Base-by-base conservation (phyloP, 306 rosid genomes). In the Bauhinia variegata region DNA sequence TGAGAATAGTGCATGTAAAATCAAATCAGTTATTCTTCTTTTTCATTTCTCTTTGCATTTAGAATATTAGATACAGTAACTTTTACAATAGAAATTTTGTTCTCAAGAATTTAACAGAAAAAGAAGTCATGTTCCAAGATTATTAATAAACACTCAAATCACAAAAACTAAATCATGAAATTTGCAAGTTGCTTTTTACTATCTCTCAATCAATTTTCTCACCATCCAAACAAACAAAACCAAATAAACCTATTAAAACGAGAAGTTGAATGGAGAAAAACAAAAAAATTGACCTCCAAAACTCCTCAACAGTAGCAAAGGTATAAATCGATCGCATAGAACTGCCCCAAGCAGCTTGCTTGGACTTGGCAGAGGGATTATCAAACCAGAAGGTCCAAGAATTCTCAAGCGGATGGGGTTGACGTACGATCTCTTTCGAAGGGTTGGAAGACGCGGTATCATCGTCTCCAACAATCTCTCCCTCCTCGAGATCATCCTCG, bases 341-440 rank as follows among this genome's bases (percentile, higher is more conserved):
- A 62, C 74, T 84, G 18, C 99, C 99, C 99, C 99, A 95, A 39
- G 70, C 57, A 11, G 60, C 74, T 60, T 83, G 89, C 81, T 82
- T 90, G 69, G 82, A 6, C 74, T 80, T 95, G 5, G 84, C 83
- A 0, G 73, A 4, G 16, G 88, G 88, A 42, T 54, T 90, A 68
- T 90, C 96, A 70, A 95, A 95, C 99, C 97, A 90, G 84, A 95
- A 95, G 42, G 99, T 95, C 97, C 97, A 95, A 0, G 96, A 82
- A 59, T 88, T 70, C 86, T 95, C 97, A 14, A 95, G 85, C 8
- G 86, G 88, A 73, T 88, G 97, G 12, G 81, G 70, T 71, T 78
- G 82, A 5, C 54, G 80, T 11, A 59, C 72, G 13, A 66, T 23
- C 16, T 75, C 63, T 23, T 71, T 18, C 7, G 89, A 56, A 4